Evolutionary conservation across 495 filamentous ascomycete genomes (phyloP).

Genomic region (Neurospora hispaniola): DNA sequence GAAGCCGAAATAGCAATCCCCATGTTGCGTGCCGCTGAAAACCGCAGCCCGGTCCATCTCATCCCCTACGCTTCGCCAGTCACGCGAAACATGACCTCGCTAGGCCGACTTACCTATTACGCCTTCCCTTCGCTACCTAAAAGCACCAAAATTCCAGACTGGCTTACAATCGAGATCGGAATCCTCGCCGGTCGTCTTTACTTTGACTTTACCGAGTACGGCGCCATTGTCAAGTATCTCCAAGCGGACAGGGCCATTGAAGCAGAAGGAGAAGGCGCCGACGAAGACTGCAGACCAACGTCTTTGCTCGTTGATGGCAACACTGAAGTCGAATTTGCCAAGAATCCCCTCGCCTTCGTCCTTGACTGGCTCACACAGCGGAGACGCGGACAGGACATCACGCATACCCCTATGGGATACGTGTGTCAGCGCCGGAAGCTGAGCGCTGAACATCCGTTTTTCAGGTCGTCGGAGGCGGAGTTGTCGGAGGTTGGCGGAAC

Average conservation of each 20-base stretch:
- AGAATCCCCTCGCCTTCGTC: conserved; percentile 30
- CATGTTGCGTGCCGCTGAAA: conserved; percentile 20
- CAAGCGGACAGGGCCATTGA: background rate
- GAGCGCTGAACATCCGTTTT: background rate
- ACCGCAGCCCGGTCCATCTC: conserved; percentile 11
- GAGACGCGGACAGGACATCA: conserved; percentile 41
- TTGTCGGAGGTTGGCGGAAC: background rate
- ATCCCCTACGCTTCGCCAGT: conserved; percentile 44
- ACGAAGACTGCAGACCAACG: background rate
- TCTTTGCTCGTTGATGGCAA: background rate
- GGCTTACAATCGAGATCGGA: conserved; percentile 43
- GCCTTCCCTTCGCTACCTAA: conserved; percentile 33
- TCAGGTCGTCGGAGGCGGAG: background rate
- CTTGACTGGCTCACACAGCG: conserved; percentile 42
- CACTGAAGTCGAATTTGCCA: conserved; percentile 8
- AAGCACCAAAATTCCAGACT: conserved; percentile 25
- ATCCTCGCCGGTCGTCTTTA: conserved; percentile 48
- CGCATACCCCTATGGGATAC: conserved; percentile 47
- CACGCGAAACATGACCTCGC: conserved; percentile 41
- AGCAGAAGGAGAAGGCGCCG: background rate
- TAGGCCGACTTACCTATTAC: conserved; percentile 40
- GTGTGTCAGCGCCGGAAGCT: conserved; percentile 21
- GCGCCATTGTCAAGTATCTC: conserved; percentile 1
- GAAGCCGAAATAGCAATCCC: conserved; percentile 41
- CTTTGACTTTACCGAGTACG: conserved; percentile 33